A percentile compares a stretch with the other conserved stretches of the same genome.
Conservation (phyloP, 139 green algal species). For the Zygnema circumcarinatum region DNA sequence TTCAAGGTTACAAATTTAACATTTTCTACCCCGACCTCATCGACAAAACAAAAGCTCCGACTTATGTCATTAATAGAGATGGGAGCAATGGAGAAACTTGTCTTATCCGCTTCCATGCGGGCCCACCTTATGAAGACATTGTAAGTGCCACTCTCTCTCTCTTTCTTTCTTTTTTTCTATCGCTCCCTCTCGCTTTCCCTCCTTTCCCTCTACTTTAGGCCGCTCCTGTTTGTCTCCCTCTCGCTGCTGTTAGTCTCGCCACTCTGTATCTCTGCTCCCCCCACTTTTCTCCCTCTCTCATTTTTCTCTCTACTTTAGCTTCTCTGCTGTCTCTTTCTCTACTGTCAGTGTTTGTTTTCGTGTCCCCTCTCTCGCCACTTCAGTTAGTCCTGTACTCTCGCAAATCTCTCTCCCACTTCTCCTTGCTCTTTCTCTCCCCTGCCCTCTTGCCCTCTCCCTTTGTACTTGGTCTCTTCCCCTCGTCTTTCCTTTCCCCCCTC, state of each 20-base stretch:
- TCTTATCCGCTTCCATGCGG: conserved; percentile 91
- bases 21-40: conserved; percentile 99
- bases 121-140: conserved; percentile 91
- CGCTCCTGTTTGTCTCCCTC: neutral
- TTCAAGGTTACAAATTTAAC: conserved; percentile 99
- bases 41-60: conserved; percentile 77
- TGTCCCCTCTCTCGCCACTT: neutral
- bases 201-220: too few species aligned
- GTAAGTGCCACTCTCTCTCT: conserved; percentile 22
- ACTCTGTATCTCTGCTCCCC: neutral
- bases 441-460: too few species aligned
- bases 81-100: conserved; percentile 79
- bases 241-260: neutral
- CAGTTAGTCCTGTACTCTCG: neutral
- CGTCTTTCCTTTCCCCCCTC: too few species aligned
- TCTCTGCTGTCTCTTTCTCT: neutral
- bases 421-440: neutral
- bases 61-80: conserved; percentile 65
- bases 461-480: too few species aligned
- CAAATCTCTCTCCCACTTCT: neutral
- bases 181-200: neutral
- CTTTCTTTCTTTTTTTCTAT: neutral
- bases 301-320: neutral
- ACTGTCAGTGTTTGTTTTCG: neutral
- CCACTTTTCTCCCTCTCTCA: neutral